Evolutionary conservation across 2,329 filamentous ascomycete species (phyloP).

Genomic region (Colletotrichum lindemuthianum): DNA sequence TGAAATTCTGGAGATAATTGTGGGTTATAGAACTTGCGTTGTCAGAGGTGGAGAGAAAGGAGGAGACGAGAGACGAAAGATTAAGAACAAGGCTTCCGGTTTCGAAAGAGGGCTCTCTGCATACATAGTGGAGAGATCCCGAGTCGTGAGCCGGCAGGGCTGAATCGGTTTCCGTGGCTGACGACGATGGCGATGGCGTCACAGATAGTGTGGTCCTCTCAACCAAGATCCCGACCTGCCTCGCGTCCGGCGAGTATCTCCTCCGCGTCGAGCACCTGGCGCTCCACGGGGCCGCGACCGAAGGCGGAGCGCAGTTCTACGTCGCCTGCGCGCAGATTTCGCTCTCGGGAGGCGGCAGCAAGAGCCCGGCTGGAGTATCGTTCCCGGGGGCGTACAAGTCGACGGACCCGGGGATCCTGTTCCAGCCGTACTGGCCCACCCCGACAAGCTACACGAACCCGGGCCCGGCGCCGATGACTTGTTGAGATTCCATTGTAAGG

Average conservation of each 20-base stretch:
- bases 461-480: constrained; percentile 35
- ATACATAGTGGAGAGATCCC: constrained; percentile 8
- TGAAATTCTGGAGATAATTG: neutral
- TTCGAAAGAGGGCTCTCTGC: constrained; percentile 4
- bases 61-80: neutral
- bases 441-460: constrained; percentile 49
- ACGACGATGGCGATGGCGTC: neutral
- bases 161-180: constrained; percentile 19
- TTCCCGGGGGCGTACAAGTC: constrained; percentile 55
- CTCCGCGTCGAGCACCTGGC: constrained; percentile 60
- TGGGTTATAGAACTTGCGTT: neutral
- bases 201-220: constrained; percentile 15
- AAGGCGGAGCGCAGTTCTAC: constrained; percentile 58
- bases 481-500: constrained; percentile 13
- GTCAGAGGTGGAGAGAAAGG: neutral
- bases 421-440: constrained; percentile 55
- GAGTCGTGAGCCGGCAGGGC: constrained; percentile 16
- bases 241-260: constrained; percentile 55
- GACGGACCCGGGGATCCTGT: constrained; percentile 53
- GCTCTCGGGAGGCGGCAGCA: constrained; percentile 54
- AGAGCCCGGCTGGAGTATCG: constrained; percentile 45
- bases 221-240: constrained; percentile 27
- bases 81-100: neutral
- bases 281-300: constrained; percentile 52
- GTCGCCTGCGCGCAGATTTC: constrained; percentile 53